These are phyloP conservation scores for Penicillium sp. DNA, from an alignment of 2,329 filamentous ascomycete species.

Conservation along the genomic window DNA sequence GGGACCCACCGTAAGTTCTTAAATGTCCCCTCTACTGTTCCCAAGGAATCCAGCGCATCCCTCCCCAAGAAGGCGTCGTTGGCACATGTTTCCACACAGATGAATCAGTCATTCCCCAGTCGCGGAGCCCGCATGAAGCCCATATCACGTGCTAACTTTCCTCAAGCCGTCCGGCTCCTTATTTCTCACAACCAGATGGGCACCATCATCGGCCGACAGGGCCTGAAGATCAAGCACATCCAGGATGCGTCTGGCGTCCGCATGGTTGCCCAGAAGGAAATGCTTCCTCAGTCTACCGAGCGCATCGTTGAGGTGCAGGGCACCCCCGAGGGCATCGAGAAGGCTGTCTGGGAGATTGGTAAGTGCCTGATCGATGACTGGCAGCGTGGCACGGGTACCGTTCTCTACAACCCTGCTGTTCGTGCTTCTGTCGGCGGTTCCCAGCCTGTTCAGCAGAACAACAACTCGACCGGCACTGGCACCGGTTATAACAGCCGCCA, in stretches of 20 bases:
- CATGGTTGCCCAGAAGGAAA: constrained; percentile 99
- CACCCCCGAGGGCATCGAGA: constrained; percentile 91
- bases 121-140: not conserved
- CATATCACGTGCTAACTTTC: constrained; percentile 19
- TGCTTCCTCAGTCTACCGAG: constrained; percentile 98
- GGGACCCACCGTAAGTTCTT: constrained; percentile 86
- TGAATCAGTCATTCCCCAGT: not conserved
- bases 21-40: constrained; percentile 12
- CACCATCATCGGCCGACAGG: constrained; percentile 95
- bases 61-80: not conserved
- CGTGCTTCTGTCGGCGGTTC: constrained; percentile 74
- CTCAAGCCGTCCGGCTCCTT: constrained; percentile 87
- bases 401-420: constrained; percentile 95
- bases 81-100: not conserved
- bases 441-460: constrained; percentile 57
- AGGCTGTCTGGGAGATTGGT: constrained; percentile 97
- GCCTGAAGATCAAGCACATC: constrained; percentile 99
- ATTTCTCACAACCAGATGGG: constrained; percentile 99
- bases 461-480: constrained; percentile 53
- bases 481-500: constrained; percentile 67
- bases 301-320: constrained; percentile 97
- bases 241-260: constrained; percentile 95
- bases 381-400: constrained; percentile 95
- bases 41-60: not conserved
- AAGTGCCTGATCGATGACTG: constrained; percentile 98